Conservation (phyloP, 164 flowering plant species). For the Magnolia changhungtana region DNA sequence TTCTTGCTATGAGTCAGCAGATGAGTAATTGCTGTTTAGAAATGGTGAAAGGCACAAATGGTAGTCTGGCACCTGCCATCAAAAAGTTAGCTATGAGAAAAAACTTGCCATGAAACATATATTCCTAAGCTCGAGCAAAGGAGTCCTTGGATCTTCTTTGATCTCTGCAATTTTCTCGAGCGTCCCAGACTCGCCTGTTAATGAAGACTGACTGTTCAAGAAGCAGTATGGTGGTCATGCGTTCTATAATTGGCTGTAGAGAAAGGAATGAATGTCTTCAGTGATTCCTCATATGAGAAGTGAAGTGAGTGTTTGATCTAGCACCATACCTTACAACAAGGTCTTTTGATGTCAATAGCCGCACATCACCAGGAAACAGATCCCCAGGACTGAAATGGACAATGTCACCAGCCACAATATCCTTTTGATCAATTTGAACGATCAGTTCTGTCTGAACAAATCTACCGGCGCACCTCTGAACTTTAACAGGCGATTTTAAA, state of each 20-base stretch:
- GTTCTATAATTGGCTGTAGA: conserved; percentile 15
- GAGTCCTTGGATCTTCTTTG: conserved; percentile 55
- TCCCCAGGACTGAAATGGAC: conserved; percentile 67
- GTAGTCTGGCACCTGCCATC: too few relatives aligned
- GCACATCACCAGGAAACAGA: conserved; percentile 78
- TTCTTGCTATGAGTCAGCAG: not conserved
- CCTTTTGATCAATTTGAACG: conserved; percentile 78
- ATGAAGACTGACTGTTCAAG: conserved; percentile 76
- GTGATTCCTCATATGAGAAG: not conserved
- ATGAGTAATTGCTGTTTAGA: too few relatives aligned
- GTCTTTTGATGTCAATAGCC: conserved; percentile 61
- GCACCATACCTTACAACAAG: conserved; percentile 61
- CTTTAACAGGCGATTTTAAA: conserved; percentile 63
- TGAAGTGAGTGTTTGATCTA: not conserved
- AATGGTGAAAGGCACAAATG: too few relatives aligned
- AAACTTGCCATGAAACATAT: conserved; percentile 74
- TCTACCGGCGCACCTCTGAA: conserved; percentile 82
- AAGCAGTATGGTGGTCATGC: conserved; percentile 37
- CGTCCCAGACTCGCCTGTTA: conserved; percentile 75
- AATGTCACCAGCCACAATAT: conserved; percentile 75
- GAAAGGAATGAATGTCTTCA: conserved; percentile 10
- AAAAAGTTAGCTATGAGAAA: not conserved
- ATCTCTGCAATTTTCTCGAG: conserved; percentile 59
- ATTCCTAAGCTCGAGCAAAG: conserved; percentile 68
- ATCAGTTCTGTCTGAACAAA: conserved; percentile 62